These are phyloP conservation scores for Nakaseomyces uthaithaninus DNA, from an alignment of 1,139 yeast genomes.

Conservation along the genomic window DNA sequence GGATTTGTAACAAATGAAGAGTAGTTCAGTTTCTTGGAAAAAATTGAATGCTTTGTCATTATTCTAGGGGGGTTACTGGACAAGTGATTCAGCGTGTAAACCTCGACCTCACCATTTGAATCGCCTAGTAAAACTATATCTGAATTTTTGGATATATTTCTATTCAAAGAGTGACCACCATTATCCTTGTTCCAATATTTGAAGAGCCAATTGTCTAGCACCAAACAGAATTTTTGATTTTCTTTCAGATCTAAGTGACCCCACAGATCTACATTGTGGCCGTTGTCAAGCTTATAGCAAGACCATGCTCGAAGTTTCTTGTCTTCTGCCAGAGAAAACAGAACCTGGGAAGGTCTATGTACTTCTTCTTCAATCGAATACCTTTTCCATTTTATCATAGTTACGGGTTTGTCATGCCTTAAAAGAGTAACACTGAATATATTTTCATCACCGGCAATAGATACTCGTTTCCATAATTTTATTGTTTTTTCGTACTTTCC, in stretches of 20 bases:
- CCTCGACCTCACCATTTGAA: slow-evolving; percentile 37
- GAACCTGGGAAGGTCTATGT: slow-evolving; percentile 16
- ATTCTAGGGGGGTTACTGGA: slow-evolving; percentile 42
- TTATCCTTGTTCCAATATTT: slow-evolving; percentile 33
- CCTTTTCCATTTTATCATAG: slow-evolving; percentile 48
- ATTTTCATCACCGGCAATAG: slow-evolving; percentile 56
- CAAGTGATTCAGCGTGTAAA: slow-evolving; percentile 47
- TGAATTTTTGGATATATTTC: slow-evolving; percentile 32
- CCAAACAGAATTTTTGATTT: slow-evolving; percentile 36
- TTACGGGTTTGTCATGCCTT: slow-evolving; percentile 54
- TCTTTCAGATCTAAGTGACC: slow-evolving; percentile 43
- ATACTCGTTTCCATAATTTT: slow-evolving; percentile 71
- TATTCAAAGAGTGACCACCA: slow-evolving; percentile 12
- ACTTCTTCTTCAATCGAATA: slow-evolving; percentile 17
- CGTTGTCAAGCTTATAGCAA: slow-evolving; percentile 53
- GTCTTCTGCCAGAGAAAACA: slow-evolving; percentile 57
- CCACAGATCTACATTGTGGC: slow-evolving; percentile 53
- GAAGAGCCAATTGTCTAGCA: slow-evolving; percentile 52
- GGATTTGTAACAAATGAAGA: slow-evolving; percentile 31
- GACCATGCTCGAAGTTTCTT: slow-evolving; percentile 62
- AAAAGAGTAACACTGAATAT: slow-evolving; percentile 66
- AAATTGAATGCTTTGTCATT: slow-evolving; percentile 26
- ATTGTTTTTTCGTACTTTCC: slow-evolving; percentile 57
- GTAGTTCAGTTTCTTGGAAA: slow-evolving; percentile 19
- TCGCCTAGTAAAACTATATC: slow-evolving; percentile 55